phyloP scores from a whole-genome alignment of 1,284 basidiomycete genomes.

The Tilletia setariae region DNA sequence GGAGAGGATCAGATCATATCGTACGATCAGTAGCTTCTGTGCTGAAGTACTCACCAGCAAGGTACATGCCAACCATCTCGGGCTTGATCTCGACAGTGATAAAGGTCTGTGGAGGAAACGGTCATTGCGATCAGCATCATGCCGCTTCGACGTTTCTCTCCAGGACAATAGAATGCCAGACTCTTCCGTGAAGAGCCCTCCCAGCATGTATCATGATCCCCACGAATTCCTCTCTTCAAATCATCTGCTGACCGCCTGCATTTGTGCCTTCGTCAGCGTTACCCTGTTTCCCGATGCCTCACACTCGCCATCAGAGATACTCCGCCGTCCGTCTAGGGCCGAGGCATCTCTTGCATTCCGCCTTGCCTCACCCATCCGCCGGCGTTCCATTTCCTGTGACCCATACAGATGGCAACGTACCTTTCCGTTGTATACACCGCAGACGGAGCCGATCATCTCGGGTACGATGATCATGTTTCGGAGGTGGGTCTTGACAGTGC shows the following conservation, averaged over 20 bases:
- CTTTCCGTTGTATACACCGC: conserved; percentile 81
- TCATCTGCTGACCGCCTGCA: no score
- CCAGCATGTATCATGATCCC: no score
- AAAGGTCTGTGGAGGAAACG: conserved; percentile 66
- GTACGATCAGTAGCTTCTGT: neutral
- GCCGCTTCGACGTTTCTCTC: conserved; percentile 1
- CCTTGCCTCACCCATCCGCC: neutral
- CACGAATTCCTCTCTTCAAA: no score
- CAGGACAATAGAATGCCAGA: no score
- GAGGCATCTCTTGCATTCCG: conserved; percentile 1
- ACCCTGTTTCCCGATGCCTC: no score
- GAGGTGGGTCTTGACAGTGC: conserved; percentile 97
- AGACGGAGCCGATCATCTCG: conserved; percentile 90
- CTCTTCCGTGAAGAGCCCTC: no score
- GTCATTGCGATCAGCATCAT: no score
- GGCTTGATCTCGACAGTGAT: conserved; percentile 99
- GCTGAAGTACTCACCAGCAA: conserved; percentile 54
- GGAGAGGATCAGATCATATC: neutral
- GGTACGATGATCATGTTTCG: conserved; percentile 99
- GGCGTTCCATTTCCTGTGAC: neutral
- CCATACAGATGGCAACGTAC: conserved; percentile 58
- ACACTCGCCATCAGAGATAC: no score
- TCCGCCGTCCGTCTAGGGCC: conserved; percentile 22
- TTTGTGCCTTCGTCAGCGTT: no score
- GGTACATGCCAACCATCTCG: conserved; percentile 99